Evolutionary conservation across 352 stramenopile genomes (phyloP), one percentile per base, ranked within the genome.

Genomic region (Thraustochytrium sp.): DNA sequence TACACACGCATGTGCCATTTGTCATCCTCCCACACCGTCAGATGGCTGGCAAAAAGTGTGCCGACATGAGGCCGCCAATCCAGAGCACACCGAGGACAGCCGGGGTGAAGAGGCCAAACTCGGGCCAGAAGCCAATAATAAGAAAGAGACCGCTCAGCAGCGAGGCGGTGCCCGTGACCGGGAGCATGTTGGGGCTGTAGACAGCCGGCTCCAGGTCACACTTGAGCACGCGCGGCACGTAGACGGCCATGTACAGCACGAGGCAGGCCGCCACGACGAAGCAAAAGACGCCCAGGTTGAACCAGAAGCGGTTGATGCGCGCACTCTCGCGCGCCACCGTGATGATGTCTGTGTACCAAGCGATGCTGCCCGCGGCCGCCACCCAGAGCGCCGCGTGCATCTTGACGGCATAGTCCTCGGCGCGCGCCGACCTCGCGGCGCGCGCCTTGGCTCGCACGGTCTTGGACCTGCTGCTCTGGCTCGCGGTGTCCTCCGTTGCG

Each of bases 221-320:
- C 63, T 84, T 84, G 1, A 82, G 31, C 44, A 84, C 76, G 23
- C 76, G 61, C 65, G 76, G 76, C 11, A 84, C 76, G n/a, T 38
- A 84, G 3, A 84, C n/a, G 5, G 76, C 76, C 76, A 84, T 84
- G 63, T 84, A 84, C 18, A 84, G 36, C 13, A 84, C 53, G n/a
- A 84, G 63, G 11, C 83, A 75, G 16, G 48, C 23, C 18, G 76
- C 76, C 8, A 31, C 37, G 3, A 65, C 53, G 38, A 84, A 84
- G 23, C 75, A 42, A 18, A 73, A 36, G 16, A 61, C 16, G 16
- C 61, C 61, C 5, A 68, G n/a, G 37, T 64, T 42, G 21, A 84
- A 44, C 76, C 36, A 84, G 4, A 64, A 16, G n/a, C 63, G 37
- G 42, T 84, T 84, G 21, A 84, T 36, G 8, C 75, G 16, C 8